phyloP scores from a whole-genome alignment of 768 basidiomycete genomes.

The Dioszegia crocea region DNA sequence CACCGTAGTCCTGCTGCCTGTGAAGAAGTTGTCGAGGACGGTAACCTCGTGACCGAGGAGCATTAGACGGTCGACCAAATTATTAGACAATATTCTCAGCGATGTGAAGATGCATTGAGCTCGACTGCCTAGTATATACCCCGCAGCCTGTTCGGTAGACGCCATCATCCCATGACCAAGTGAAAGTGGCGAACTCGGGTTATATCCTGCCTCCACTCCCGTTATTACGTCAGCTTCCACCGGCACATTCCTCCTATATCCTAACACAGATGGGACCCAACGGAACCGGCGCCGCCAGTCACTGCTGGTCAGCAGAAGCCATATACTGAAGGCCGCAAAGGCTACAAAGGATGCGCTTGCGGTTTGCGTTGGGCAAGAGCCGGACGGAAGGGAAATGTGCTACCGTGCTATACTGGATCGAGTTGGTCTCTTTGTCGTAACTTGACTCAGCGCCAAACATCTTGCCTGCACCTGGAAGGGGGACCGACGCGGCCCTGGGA shows the following conservation, averaged over 20 bases:
- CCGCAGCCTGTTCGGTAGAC: no score
- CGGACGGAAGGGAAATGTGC: conserved; percentile 89
- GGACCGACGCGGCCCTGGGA: neutral
- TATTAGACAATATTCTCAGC: no score
- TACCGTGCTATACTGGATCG: conserved; percentile 88
- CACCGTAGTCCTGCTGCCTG: conserved; percentile 94
- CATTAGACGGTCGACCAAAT: conserved; percentile 92
- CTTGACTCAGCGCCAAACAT: conserved; percentile 78
- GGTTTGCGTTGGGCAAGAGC: conserved; percentile 67
- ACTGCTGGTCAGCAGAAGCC: conserved; percentile 54
- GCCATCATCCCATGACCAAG: no score
- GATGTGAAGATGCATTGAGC: no score
- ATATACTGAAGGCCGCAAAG: neutral
- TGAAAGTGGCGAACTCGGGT: no score
- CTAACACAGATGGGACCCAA: conserved; percentile 98
- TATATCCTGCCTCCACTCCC: no score
- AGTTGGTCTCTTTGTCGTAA: conserved; percentile 69
- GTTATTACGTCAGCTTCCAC: no score
- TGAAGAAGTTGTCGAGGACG: conserved; percentile 98
- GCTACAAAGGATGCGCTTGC: conserved; percentile 72
- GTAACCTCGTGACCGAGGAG: conserved; percentile 95
- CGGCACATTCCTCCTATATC: no score
- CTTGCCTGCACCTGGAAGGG: conserved; percentile 26
- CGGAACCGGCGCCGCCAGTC: conserved; percentile 98
- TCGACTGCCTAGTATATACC: no score